Evolutionary conservation across 2,329 filamentous ascomycete genomes (phyloP).

Genomic region (Cryphonectria nitschkei): DNA sequence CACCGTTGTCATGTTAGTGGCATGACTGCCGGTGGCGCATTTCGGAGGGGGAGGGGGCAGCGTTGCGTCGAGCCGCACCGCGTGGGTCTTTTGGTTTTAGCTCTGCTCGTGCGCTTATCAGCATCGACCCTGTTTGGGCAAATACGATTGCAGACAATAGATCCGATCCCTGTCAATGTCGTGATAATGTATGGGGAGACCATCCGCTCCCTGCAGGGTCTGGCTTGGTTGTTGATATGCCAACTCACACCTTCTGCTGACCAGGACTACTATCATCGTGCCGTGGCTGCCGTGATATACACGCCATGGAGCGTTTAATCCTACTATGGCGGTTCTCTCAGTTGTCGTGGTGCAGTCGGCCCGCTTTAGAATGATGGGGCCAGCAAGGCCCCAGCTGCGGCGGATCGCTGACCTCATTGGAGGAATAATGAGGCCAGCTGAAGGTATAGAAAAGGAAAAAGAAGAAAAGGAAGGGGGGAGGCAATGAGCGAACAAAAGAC

Average conservation of each 20-base stretch:
- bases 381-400: background rate
- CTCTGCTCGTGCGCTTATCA: conserved; percentile 2
- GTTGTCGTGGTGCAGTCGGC: background rate
- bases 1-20: background rate
- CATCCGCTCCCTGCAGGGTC: background rate
- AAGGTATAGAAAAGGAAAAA: background rate
- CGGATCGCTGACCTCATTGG: background rate
- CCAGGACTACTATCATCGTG: background rate
- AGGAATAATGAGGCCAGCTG: conserved; percentile 14
- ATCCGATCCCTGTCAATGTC: conserved; percentile 16
- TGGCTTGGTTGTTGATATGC: background rate
- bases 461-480: background rate
- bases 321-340: background rate
- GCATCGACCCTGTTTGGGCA: conserved; percentile 3
- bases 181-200: background rate
- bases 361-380: background rate
- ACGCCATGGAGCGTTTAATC: background rate
- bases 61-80: conserved; percentile 1
- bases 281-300: conserved; percentile 8
- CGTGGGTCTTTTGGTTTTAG: background rate
- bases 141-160: background rate
- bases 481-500: background rate
- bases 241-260: background rate
- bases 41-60: background rate
- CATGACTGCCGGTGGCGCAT: conserved; percentile 14